phyloP scores from a whole-genome alignment of 2,329 filamentous ascomycete genomes.

The Nemania abortiva region DNA sequence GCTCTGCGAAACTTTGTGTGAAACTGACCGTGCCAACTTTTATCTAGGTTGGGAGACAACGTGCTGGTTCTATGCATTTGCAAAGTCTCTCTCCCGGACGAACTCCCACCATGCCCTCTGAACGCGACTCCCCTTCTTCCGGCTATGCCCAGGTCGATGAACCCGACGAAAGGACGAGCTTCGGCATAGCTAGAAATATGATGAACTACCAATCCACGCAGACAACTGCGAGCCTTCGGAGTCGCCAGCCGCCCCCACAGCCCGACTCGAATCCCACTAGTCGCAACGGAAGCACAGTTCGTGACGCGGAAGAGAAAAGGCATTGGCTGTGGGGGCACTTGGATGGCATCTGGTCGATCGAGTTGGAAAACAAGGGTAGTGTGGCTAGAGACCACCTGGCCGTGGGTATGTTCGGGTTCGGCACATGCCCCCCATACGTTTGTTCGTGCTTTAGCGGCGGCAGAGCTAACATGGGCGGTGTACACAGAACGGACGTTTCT shows the following conservation, averaged over 20 bases:
- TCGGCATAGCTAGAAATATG: conserved; percentile 52
- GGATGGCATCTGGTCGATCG: conserved; percentile 69
- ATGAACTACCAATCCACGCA: conserved; percentile 58
- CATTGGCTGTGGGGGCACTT: conserved; percentile 66
- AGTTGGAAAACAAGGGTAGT: conserved; percentile 87
- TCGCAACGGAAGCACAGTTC: conserved; percentile 40
- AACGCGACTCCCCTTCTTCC: neutral
- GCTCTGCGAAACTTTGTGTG: too few relatives aligned
- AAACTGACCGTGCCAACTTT: conserved; percentile 12
- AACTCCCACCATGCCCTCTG: conserved; percentile 36
- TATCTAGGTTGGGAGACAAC: conserved; percentile 57
- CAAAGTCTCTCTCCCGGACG: conserved; percentile 34
- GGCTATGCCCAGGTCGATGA: conserved; percentile 31
- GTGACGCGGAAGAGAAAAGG: conserved; percentile 46
- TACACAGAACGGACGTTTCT: conserved; percentile 81
- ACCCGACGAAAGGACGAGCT: conserved; percentile 59
- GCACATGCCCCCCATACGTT: conserved; percentile 8
- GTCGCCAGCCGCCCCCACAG: conserved; percentile 37
- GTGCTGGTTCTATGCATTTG: conserved; percentile 57
- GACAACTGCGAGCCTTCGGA: conserved; percentile 43
- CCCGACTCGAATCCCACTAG: conserved; percentile 42
- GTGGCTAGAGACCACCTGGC: conserved; percentile 86
- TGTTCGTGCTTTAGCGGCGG: neutral
- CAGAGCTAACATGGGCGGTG: conserved; percentile 36
- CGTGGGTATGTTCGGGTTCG: conserved; percentile 66